Evolutionary conservation across 768 basidiomycete genomes (phyloP).

Genomic region (Mycena alexandri): DNA sequence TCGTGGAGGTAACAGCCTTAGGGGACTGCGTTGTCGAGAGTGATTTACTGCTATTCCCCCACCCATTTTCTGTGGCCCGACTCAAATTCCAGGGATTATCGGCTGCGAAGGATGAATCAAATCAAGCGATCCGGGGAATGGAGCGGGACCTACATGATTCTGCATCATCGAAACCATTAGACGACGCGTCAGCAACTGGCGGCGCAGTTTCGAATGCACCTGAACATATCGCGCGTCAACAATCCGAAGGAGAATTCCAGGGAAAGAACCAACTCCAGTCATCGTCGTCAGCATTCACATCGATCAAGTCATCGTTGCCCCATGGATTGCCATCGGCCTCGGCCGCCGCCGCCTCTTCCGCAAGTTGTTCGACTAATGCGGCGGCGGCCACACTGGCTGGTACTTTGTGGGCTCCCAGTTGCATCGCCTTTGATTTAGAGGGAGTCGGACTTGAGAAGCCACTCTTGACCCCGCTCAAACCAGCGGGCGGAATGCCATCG

Average conservation of each 20-base stretch:
- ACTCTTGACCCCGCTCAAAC: constrained; percentile 18
- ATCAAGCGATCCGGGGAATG: neutral
- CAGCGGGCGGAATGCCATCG: constrained; percentile 1
- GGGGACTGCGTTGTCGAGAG: constrained; percentile 1
- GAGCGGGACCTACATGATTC: constrained; percentile 6
- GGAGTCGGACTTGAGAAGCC: constrained; percentile 36
- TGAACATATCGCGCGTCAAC: constrained; percentile 38
- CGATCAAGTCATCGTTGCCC: constrained; percentile 88
- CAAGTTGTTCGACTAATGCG: constrained; percentile 65
- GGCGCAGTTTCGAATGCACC: constrained; percentile 84
- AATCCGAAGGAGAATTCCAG: constrained; percentile 8
- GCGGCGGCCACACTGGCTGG: constrained; percentile 49
- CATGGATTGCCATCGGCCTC: constrained; percentile 66
- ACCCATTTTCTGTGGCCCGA: constrained; percentile 4
- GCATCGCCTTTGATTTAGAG: constrained; percentile 70
- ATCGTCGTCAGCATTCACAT: constrained; percentile 92
- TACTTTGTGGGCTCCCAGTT: constrained; percentile 72
- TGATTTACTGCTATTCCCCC: constrained; percentile 16
- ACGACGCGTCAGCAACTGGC: constrained; percentile 25
- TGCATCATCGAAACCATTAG: constrained; percentile 26
- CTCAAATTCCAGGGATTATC: constrained; percentile 19
- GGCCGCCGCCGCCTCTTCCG: constrained; percentile 66
- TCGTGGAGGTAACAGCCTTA: constrained; percentile 19
- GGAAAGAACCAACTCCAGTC: constrained; percentile 84
- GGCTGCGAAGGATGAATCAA: constrained; percentile 4